Percentiles rank a stretch among this genome's conserved stretches.
Conservation (phyloP, 208 protist genomes). For the Sergeia podlipaevii region DNA sequence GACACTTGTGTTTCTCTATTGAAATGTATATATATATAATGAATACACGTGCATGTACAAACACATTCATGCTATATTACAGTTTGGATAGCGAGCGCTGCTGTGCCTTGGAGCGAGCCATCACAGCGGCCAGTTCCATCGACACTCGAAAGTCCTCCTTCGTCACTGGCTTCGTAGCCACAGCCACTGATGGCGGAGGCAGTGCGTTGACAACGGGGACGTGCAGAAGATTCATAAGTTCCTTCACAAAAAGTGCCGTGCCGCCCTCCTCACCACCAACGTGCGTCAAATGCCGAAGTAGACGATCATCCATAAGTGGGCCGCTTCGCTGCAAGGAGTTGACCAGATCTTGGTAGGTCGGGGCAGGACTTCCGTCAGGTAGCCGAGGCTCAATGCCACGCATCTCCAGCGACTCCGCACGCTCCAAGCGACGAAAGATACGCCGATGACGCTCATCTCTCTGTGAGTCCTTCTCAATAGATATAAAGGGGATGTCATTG, state of each 20-base stretch:
- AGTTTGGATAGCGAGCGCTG: constrained; percentile 8
- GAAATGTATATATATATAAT: too few relatives aligned
- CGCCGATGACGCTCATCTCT: constrained; percentile 54
- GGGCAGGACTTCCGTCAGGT: constrained; percentile 41
- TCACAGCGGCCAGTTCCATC: constrained; percentile 15
- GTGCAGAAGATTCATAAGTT: constrained; percentile 39
- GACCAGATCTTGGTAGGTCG: constrained; percentile 29
- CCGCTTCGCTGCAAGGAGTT: constrained; percentile 33
- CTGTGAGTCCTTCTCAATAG: constrained; percentile 61
- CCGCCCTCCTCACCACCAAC: constrained; percentile 78
- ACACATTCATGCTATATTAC: constrained; percentile 3
- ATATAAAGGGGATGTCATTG: constrained; percentile 62
- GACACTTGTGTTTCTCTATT: too few relatives aligned
- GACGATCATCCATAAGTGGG: constrained; percentile 77
- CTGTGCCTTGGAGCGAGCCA: neutral
- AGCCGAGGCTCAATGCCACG: constrained; percentile 15
- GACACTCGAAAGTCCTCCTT: constrained; percentile 19
- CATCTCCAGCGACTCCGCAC: constrained; percentile 16
- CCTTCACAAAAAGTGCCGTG: constrained; percentile 43
- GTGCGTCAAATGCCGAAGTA: constrained; percentile 57
- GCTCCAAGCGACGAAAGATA: constrained; percentile 44
- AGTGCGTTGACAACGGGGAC: constrained; percentile 8
- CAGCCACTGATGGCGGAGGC: neutral
- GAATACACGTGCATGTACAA: constrained; percentile 3
- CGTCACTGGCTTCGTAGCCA: neutral